phyloP scores from a whole-genome alignment of 2,329 filamentous ascomycete species.

The Exophiala phaeomuriformis region DNA sequence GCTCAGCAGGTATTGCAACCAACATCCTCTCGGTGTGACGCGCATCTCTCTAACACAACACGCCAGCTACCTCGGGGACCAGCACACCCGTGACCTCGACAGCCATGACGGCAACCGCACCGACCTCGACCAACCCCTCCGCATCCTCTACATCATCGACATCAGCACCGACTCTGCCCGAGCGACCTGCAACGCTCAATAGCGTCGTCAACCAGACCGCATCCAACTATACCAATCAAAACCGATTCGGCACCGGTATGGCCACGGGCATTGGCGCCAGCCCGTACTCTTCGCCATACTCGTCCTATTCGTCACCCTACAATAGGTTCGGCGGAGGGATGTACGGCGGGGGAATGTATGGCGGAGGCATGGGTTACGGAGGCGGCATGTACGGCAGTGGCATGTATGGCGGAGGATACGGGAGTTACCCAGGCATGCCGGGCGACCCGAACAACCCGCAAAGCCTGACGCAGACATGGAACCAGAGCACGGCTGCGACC shows the following conservation, averaged over 20 bases:
- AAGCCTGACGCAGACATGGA: conserved; percentile 90
- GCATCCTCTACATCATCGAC: conserved; percentile 40
- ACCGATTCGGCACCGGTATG: conserved; percentile 49
- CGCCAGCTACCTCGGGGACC: conserved; percentile 18
- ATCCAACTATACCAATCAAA: conserved; percentile 64
- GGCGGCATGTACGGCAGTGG: conserved; percentile 42
- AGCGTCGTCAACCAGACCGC: conserved; percentile 82
- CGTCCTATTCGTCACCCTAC: conserved; percentile 36
- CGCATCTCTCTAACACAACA: conserved; percentile 10
- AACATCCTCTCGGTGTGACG: background rate
- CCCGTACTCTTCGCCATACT: conserved; percentile 35
- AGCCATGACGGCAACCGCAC: conserved; percentile 32
- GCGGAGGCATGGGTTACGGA: conserved; percentile 35
- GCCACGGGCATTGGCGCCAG: conserved; percentile 44
- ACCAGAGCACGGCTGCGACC: conserved; percentile 87
- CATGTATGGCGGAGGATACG: conserved; percentile 42
- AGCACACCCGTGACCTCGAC: conserved; percentile 29
- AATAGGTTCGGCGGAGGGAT: conserved; percentile 39
- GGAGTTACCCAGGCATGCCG: conserved; percentile 43
- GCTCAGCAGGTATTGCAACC: conserved; percentile 45
- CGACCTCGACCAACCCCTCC: conserved; percentile 11
- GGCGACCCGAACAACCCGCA: conserved; percentile 50
- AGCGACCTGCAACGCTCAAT: conserved; percentile 69
- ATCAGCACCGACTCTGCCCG: conserved; percentile 63
- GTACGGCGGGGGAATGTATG: conserved; percentile 38